A percentile compares a stretch with the other conserved stretches of the same genome.
Conservation (phyloP, 495 filamentous ascomycete species). For the Neurospora africana region DNA sequence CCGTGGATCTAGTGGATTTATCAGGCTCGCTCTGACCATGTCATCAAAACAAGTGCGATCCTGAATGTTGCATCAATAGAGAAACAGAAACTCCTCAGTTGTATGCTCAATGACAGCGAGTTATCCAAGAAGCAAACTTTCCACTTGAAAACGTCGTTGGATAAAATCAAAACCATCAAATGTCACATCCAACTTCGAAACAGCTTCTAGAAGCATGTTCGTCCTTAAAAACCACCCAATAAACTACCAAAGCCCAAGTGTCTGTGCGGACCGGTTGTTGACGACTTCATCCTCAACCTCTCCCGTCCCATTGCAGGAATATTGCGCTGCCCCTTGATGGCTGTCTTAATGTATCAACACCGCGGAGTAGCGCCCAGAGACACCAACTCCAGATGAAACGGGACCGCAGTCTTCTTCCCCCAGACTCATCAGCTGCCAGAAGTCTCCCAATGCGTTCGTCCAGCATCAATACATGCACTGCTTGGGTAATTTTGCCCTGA, state of each 20-base stretch:
- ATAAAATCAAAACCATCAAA: not conserved
- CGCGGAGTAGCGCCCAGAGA: not conserved
- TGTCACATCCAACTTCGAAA: not conserved
- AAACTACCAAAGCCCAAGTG: not conserved
- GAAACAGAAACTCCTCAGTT: not conserved
- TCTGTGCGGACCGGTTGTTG: not conserved
- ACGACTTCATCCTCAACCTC: not conserved
- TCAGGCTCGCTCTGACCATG: too few species aligned
- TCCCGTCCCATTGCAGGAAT: not conserved
- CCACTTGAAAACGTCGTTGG: not conserved
- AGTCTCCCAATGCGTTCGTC: not conserved
- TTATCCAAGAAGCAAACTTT: not conserved
- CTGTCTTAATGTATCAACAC: not conserved
- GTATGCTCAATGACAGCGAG: not conserved
- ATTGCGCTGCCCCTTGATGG: not conserved
- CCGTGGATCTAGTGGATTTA: too few species aligned
- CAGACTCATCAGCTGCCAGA: not conserved
- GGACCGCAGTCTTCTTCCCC: not conserved
- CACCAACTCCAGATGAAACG: not conserved
- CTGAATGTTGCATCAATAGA: not conserved
- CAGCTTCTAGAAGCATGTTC: not conserved
- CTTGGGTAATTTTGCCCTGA: not conserved
- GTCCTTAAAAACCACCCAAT: not conserved
- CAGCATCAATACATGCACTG: not conserved
- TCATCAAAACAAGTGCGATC: not conserved